A percentile compares a stretch with the other conserved stretches of the same genome.
phyloP scores from a whole-genome alignment of 2,329 filamentous ascomycete genomes.

The Epicoccum sorghinum region DNA sequence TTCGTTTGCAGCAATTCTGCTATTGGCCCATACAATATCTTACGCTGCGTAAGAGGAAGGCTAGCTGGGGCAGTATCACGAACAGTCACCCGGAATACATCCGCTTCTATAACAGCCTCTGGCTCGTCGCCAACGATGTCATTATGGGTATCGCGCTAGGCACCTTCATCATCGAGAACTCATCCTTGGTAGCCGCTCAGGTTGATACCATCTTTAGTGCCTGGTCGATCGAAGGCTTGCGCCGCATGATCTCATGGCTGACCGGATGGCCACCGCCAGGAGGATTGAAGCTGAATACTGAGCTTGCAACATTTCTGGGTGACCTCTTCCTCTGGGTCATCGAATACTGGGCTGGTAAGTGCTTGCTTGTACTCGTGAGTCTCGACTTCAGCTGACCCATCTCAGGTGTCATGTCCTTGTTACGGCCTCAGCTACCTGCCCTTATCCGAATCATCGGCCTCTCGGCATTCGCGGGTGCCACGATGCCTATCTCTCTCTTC shows the following conservation, averaged over 20 bases:
- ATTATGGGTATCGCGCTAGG: slow-evolving; percentile 97
- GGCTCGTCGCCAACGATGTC: slow-evolving; percentile 97
- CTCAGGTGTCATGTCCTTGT: slow-evolving; percentile 74
- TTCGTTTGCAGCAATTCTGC: slow-evolving; percentile 95
- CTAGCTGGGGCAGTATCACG: slow-evolving; percentile 94
- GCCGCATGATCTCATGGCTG: slow-evolving; percentile 89
- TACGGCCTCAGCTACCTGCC: slow-evolving; percentile 80
- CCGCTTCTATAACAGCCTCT: slow-evolving; percentile 97
- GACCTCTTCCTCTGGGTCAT: slow-evolving; percentile 98
- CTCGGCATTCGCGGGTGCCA: slow-evolving; percentile 92
- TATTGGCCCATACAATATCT: slow-evolving; percentile 99
- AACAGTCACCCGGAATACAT: slow-evolving; percentile 98
- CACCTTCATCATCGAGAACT: slow-evolving; percentile 96
- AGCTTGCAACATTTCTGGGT: slow-evolving; percentile 90
- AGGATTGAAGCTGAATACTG: slow-evolving; percentile 91
- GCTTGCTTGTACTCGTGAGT: neutral
- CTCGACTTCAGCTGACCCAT: slow-evolving; percentile 15
- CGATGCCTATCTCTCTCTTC: slow-evolving; percentile 94
- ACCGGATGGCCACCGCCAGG: slow-evolving; percentile 83
- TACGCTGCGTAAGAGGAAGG: slow-evolving; percentile 84
- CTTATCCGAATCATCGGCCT: slow-evolving; percentile 93
- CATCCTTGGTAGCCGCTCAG: slow-evolving; percentile 78
- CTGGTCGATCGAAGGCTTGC: slow-evolving; percentile 88
- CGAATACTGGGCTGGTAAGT: slow-evolving; percentile 89
- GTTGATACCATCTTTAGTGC: slow-evolving; percentile 76